phyloP scores from a whole-genome alignment of 352 stramenopile genomes.

The Globisporangium ultimum region DNA sequence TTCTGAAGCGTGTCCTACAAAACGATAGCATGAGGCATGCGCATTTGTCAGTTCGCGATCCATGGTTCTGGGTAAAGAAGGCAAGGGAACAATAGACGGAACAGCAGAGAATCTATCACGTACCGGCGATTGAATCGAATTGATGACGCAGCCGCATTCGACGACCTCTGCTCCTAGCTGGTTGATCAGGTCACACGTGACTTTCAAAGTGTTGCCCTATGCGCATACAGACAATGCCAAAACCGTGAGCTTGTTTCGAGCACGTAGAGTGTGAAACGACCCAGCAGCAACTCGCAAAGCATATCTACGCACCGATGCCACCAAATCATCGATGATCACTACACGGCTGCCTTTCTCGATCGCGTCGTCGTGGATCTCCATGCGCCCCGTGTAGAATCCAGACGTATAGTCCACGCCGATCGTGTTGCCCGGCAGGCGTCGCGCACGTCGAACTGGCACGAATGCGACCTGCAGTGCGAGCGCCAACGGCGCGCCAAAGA shows the following conservation, averaged over 20 bases:
- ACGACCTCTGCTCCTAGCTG: conserved; percentile 66
- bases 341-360: conserved; percentile 65
- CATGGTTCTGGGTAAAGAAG: background rate
- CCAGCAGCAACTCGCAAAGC: background rate
- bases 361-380: conserved; percentile 84
- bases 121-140: conserved; percentile 51
- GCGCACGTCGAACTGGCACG: conserved; percentile 66
- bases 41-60: background rate
- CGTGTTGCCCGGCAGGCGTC: conserved; percentile 56
- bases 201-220: conserved; percentile 77
- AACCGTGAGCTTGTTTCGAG: background rate
- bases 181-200: conserved; percentile 74
- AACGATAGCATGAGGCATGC: background rate
- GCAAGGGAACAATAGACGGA: background rate
- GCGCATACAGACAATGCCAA: background rate
- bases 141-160: conserved; percentile 80
- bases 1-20: conserved; percentile 40
- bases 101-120: conserved; percentile 1
- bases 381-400: conserved; percentile 63
- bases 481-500: conserved; percentile 75
- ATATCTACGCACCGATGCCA: conserved; percentile 52
- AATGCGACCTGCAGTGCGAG: conserved; percentile 63
- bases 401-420: conserved; percentile 82
- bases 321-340: conserved; percentile 77
- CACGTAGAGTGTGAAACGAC: background rate